phyloP scores from a whole-genome alignment of 1,284 basidiomycete genomes.

The Boletus nobilissimus region DNA sequence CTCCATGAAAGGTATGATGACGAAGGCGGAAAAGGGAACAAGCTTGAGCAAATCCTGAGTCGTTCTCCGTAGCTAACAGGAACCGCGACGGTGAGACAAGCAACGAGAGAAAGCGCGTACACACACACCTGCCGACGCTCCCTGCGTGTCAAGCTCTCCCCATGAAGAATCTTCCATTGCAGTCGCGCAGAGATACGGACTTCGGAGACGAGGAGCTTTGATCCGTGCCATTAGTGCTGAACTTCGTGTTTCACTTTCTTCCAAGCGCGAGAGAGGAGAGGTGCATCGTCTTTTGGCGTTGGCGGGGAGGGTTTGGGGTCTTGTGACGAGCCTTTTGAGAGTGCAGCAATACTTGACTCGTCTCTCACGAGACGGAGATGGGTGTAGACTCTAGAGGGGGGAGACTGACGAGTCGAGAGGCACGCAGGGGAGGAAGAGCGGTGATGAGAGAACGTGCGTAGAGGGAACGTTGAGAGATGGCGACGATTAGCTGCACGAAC shows the following conservation, averaged over 20 bases:
- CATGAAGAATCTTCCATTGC: constrained; percentile 92
- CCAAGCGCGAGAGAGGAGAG: constrained; percentile 77
- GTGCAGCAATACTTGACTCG: constrained; percentile 31
- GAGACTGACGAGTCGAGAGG: constrained; percentile 26
- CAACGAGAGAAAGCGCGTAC: constrained; percentile 33
- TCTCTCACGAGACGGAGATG: constrained; percentile 19
- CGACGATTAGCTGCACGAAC: constrained; percentile 52
- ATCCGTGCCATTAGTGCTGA: constrained; percentile 96
- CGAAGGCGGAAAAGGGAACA: constrained; percentile 94
- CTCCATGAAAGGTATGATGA: constrained; percentile 99
- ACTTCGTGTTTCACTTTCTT: constrained; percentile 96
- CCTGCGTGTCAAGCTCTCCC: constrained; percentile 90
- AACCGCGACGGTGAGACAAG: constrained; percentile 14
- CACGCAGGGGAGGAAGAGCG: constrained; percentile 34
- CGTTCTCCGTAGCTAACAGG: constrained; percentile 83
- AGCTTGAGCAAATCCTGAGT: constrained; percentile 93
- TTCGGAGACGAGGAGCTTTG: constrained; percentile 94
- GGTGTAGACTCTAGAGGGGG: neutral
- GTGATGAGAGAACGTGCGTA: constrained; percentile 33
- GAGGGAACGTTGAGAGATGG: neutral
- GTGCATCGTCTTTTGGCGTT: constrained; percentile 63
- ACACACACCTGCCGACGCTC: constrained; percentile 88
- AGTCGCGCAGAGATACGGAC: constrained; percentile 90
- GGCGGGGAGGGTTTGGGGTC: constrained; percentile 62
- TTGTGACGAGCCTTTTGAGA: constrained; percentile 30